Evolutionary conservation across 306 rosid genomes (phyloP).

Genomic region (Lupinus albus): DNA sequence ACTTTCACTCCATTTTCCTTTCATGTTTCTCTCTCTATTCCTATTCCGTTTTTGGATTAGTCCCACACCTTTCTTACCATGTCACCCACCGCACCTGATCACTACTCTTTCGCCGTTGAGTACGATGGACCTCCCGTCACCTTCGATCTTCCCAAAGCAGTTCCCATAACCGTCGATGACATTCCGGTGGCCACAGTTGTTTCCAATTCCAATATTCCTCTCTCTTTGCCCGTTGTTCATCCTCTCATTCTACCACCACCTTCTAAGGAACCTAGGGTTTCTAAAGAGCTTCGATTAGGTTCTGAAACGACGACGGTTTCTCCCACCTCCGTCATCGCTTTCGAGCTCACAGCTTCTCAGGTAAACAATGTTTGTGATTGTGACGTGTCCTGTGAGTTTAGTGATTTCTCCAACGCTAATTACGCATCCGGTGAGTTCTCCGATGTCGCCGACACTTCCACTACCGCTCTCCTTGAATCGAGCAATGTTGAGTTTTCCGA

Average conservation of each 20-base stretch:
- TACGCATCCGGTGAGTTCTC: conserved; percentile 71
- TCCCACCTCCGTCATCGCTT: conserved; percentile 80
- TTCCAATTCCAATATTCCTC: conserved; percentile 44
- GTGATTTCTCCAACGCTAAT: conserved; percentile 72
- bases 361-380: conserved; percentile 40
- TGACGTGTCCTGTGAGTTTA: conserved; percentile 73
- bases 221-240: conserved; percentile 84
- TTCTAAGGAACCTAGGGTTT: conserved; percentile 56
- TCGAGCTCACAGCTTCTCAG: conserved; percentile 65
- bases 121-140: too few species aligned
- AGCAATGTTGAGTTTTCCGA: conserved; percentile 55
- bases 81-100: too few species aligned
- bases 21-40: too few species aligned
- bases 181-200: conserved; percentile 95
- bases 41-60: too few species aligned
- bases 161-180: conserved; percentile 62
- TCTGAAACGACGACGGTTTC: conserved; percentile 68
- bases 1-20: too few species aligned
- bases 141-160: too few species aligned
- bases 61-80: too few species aligned
- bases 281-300: conserved; percentile 39
- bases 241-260: conserved; percentile 61
- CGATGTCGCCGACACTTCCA: conserved; percentile 58
- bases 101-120: too few species aligned
- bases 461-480: conserved; percentile 49